A percentile compares a stretch with the other conserved stretches of the same genome.
Conservation (phyloP, 2,329 filamentous ascomycete genomes). For the Dactylellina cionopaga region DNA sequence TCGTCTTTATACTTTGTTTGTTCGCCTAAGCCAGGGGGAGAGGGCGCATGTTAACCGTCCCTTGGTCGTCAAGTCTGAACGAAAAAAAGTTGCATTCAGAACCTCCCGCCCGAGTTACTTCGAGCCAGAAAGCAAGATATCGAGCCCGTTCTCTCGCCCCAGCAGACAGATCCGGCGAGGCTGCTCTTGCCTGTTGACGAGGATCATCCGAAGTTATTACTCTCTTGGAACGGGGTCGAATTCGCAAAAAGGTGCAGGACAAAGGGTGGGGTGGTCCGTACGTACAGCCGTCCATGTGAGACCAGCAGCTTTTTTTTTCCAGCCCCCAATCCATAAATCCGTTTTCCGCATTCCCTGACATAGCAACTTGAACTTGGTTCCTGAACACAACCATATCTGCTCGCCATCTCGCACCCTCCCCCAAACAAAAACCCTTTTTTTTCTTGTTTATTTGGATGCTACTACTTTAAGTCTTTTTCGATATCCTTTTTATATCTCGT, state of each 20-base stretch:
- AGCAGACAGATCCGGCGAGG: slow-evolving; percentile 51
- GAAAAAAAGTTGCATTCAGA: slow-evolving; percentile 45
- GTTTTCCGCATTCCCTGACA: slow-evolving; percentile 46
- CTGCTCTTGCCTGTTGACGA: slow-evolving; percentile 28
- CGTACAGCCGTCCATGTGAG: slow-evolving; percentile 43
- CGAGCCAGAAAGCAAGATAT: slow-evolving; percentile 50
- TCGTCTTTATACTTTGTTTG: slow-evolving; percentile 46
- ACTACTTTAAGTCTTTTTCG: slow-evolving; percentile 1
- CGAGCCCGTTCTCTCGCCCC: slow-evolving; percentile 45
- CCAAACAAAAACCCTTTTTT: slow-evolving; percentile 11
- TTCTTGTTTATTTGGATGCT: background rate
- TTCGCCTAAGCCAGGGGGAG: slow-evolving; percentile 43
- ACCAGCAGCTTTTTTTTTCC: slow-evolving; percentile 29
- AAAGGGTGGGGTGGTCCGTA: slow-evolving; percentile 50
- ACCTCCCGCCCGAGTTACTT: slow-evolving; percentile 47
- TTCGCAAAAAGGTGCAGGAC: slow-evolving; percentile 13
- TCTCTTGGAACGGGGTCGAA: slow-evolving; percentile 7
- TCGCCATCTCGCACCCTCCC: slow-evolving; percentile 35
- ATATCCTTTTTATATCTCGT: slow-evolving; percentile 8
- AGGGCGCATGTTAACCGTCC: slow-evolving; percentile 52
- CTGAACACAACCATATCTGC: slow-evolving; percentile 50
- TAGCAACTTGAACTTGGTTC: slow-evolving; percentile 42
- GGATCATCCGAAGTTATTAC: slow-evolving; percentile 25
- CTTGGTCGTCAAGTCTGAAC: slow-evolving; percentile 40
- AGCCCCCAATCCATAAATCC: slow-evolving; percentile 46